Base-by-base conservation (phyloP, 768 basidiomycete genomes). In the Phlebiopsis flavidoalba region DNA sequence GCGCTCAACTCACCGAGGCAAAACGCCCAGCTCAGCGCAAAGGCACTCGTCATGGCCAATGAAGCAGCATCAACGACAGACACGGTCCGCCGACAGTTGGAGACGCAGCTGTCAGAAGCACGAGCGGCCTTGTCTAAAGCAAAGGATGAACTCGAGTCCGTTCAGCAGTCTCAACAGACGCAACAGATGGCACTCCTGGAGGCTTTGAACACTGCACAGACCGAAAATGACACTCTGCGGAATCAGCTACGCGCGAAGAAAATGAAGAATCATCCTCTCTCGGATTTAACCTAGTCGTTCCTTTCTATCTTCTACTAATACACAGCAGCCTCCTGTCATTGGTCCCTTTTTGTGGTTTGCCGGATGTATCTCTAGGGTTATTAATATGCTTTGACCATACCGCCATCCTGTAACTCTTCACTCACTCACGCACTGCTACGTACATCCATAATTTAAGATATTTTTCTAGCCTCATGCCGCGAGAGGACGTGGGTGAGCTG, bases 171-270 rank as follows among this genome's bases (percentile, higher is more conserved):
- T 15, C 92, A 95, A 68, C 89, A 93, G 74, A 82, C 79, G 8
- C 94, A 95, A 75, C 80, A 88, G 64, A 85, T 93, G 58, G 87
- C 88, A 35, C 70, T 99, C 58, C 78, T 99, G 47, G 94, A 97
- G 68, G 93, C 96, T 76, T 79, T 96, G 66, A 94, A 92, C 70
- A 78, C 81, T 55, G 80, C 88, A 74, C 91, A 93, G 75, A 87
- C 82, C 59, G 91, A 93, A 75, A 93, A 94, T 67, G 79, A 76
- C 45, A 83, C 72, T 43, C 69, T 94, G 61, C 80, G 88, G 48
- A 83, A 85, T 35, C 92, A 93, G 72, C 66, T 94, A 65, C 80
- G 91, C 37, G 63, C 57, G 19, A 64, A 64, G 60, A 64, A n/a
- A 64, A 46, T 64, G 52, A 31, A 52, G 14, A 48, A 6, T 50